A percentile compares a stretch with the other conserved stretches of the same genome.
phyloP scores from a whole-genome alignment of 1,139 yeast genomes.

The Magnusiomyces paraingens region DNA sequence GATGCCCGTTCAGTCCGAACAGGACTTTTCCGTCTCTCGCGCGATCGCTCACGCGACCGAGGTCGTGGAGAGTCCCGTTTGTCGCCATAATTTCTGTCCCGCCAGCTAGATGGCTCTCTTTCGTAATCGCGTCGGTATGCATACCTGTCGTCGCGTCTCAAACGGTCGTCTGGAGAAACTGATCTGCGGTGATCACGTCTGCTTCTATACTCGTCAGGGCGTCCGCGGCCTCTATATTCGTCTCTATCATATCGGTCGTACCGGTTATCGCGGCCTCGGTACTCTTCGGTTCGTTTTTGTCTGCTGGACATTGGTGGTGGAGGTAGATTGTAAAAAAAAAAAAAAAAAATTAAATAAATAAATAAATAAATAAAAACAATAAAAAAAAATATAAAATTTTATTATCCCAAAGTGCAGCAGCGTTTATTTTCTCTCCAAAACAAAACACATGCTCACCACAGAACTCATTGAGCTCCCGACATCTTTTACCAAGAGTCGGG shows the following conservation, averaged over 20 bases:
- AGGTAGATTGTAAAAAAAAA: neutral
- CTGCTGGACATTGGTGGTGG: neutral
- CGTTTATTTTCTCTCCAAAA: neutral
- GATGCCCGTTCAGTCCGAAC: neutral
- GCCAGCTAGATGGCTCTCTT: neutral
- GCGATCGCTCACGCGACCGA: neutral
- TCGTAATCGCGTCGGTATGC: neutral
- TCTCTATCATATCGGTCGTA: neutral
- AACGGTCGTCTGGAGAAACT: slow-evolving; percentile 1
- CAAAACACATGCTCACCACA: slow-evolving; percentile 4
- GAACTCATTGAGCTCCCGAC: slow-evolving; percentile 22
- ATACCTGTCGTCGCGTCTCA: neutral
- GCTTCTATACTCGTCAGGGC: slow-evolving; percentile 1
- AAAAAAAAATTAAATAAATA: neutral
- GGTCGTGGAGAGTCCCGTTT: neutral
- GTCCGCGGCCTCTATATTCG: slow-evolving; percentile 1
- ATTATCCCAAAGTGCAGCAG: neutral
- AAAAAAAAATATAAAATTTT: neutral
- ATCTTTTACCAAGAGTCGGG: slow-evolving; percentile 43
- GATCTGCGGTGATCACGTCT: neutral
- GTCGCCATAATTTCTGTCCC: neutral
- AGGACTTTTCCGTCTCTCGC: neutral
- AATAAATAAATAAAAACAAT: no score
- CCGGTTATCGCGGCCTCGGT: neutral
- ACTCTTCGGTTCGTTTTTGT: neutral